Evolutionary conservation across 768 basidiomycete species (phyloP).

Genomic region (Lentinula sp.): DNA sequence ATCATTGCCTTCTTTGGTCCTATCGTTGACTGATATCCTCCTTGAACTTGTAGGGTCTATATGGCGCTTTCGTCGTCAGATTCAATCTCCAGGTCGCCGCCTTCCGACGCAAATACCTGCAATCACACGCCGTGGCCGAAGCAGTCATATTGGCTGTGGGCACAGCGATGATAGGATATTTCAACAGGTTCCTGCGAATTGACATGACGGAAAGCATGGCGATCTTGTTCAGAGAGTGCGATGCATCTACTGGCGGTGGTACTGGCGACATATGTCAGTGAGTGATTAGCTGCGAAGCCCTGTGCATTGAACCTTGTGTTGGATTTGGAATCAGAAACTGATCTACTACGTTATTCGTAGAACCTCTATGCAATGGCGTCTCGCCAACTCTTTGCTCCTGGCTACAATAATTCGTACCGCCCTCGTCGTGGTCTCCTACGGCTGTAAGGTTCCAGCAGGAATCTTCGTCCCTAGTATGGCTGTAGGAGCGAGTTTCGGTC

Average conservation of each 20-base stretch:
- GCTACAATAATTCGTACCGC: constrained; percentile 86
- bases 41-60: constrained; percentile 64
- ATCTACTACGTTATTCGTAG: constrained; percentile 31
- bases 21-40: neutral
- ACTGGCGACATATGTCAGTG: constrained; percentile 95
- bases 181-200: constrained; percentile 89
- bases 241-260: constrained; percentile 48
- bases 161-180: constrained; percentile 90
- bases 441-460: constrained; percentile 93
- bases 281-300: constrained; percentile 23
- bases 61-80: constrained; percentile 95
- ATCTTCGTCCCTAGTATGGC: constrained; percentile 99
- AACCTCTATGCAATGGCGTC: constrained; percentile 86
- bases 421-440: constrained; percentile 89
- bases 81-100: constrained; percentile 94
- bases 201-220: constrained; percentile 98
- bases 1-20: constrained; percentile 6
- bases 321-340: neutral
- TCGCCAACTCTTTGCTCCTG: constrained; percentile 87
- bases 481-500: constrained; percentile 92
- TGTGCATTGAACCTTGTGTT: neutral
- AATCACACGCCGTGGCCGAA: constrained; percentile 80
- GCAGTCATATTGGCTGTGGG: constrained; percentile 82
- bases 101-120: constrained; percentile 88
- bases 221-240: constrained; percentile 93